Base-by-base conservation (phyloP, 2,329 filamentous ascomycete genomes). In the Apiospora sp. region DNA sequence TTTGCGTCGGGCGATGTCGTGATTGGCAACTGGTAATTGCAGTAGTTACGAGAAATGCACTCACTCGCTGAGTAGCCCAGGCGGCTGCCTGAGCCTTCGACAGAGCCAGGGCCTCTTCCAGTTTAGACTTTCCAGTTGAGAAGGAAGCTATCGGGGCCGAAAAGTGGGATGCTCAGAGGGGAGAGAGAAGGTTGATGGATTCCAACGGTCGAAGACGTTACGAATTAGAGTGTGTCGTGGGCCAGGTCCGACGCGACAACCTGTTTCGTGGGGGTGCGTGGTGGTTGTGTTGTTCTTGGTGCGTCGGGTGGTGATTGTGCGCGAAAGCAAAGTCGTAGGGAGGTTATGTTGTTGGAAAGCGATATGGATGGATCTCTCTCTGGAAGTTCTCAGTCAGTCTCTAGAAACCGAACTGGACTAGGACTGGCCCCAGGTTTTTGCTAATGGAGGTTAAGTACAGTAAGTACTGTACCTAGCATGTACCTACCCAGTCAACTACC, bases 41-140 rank as follows among this genome's bases (percentile, higher is more conserved):
- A 34, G 41, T 41, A 22, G 34, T n/a, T 14, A 64, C n/a, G 34
- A 64, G 34, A 71, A 71, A 79, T 78, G 78, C 75, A 81, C 80
- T 78, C 77, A 77, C 76, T 71, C 68, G 68, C 51, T 43, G 48
- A 70, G 69, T 72, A 79, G 78, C 78, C 80, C 78, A 80, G 79
- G 80, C 78, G 79, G 78, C 79, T 77, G 78, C 77, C 41, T 70
- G 74, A 78, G 77, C 79, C 80, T 78, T 80, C 68, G 80, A 79
- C 77, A 74, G 76, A 78, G 75, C 77, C 74, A 75, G 71, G 75
- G 72, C 72, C 74, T 75, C 76, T 37, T 74, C 68, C 74, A 74
- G 74, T 74, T 72, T 69, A 48, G 71, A 69, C 58, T 54, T 54
- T 69, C 27, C 68, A 71, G 68, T 48, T 67, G 68, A 48, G 61